Base-by-base conservation (phyloP, 805 yeast species). In the Starmerella bombicola region DNA sequence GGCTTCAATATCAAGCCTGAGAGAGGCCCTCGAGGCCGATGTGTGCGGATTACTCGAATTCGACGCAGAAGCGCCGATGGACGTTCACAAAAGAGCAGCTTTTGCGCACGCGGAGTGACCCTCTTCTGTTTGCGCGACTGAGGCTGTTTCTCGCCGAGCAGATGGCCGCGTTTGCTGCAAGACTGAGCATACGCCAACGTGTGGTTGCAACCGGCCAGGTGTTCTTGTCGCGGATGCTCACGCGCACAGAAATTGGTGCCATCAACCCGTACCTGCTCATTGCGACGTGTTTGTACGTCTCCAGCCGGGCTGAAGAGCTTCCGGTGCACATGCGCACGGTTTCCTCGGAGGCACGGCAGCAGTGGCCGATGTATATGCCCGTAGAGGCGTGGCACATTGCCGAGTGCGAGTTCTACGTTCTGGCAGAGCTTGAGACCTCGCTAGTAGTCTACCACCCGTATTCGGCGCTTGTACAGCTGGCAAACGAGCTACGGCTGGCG, bases 351-450 rank as follows among this genome's bases (percentile, higher is more conserved):
- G 91, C 96, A 2, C 64, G 95, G 39, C 78, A 78, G 29, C 62
- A 84, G 30, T 88, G 97, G 97, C 96, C 97, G 0, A 95, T 86
- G 54, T 83, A 77, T 53, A 78, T 88, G 28, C 93, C 96, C 0
- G 84, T 80, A 43, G 97, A 88, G 57, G 74, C 85, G 15, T 79
- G 94, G 22, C 83, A 82, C 54, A 67, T 91, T 13, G 96, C 97
- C 0, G 97, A 91, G 57, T 82, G 93, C 61, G 98, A 91, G 61
- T 91, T 91, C 57, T 91, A 88, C 56, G 59, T 91, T 33, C 77
- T 91, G 16, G 96, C 85, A 53, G 97, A 86, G 58, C 67, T 91
- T 62, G 63, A 59, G 33, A 55, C 64, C 5, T 63, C 57, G 29
- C 53, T 65, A 30, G 54, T 65, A 6, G 61, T 66, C 10, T 61